Base-by-base conservation (phyloP, 2,329 filamentous ascomycete genomes). In the Fusarium sp. region DNA sequence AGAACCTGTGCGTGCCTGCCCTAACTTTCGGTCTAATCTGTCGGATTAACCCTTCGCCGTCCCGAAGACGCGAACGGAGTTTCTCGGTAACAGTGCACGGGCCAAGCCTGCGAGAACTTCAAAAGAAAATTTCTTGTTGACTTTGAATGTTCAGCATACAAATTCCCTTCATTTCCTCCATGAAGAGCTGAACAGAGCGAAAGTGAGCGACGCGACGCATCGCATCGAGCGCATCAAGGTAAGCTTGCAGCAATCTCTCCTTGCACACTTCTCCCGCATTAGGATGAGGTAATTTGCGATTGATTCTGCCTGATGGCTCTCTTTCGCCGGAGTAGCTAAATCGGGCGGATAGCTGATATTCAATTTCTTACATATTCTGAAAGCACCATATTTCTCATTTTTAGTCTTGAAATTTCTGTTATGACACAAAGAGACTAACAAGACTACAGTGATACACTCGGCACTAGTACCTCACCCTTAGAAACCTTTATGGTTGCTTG, bases 231-330 rank as follows among this genome's bases (percentile, higher is more conserved):
- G 55, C 48, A 69, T 71, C 54, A 73, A 73, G 78, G 77, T 79
- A 79, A 79, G 77, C 52, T 34, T 7, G 26, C 39, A 45, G 9
- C 7, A 55, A 46, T 57, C 42, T 43, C 43, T 53, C 37, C 25
- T 21, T 57, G 26, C 41, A 66, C 31, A 55, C 58, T 49, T 60
- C 46, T 14, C 30, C 44, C 61, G 39, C 60, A 67, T 63, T 75
- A 91, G 93, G 94, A 97, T 97, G 94, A 91, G 85, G 92, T 80
- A 97, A 97, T 98, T 98, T 98, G 94, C 94, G 94, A 95, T 95
- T 97, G 94, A 98, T 91, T 88, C 86, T 84, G 81, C 81, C 81
- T 84, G 89, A 89, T 94, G 93, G 93, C 86, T 84, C 92, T 89
- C 93, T 91, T 80, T 83, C 91, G 94, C 94, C 94, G 89, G 94